Base-by-base conservation (phyloP, 2,329 filamentous ascomycete genomes). In the Macrophomina tecta region DNA sequence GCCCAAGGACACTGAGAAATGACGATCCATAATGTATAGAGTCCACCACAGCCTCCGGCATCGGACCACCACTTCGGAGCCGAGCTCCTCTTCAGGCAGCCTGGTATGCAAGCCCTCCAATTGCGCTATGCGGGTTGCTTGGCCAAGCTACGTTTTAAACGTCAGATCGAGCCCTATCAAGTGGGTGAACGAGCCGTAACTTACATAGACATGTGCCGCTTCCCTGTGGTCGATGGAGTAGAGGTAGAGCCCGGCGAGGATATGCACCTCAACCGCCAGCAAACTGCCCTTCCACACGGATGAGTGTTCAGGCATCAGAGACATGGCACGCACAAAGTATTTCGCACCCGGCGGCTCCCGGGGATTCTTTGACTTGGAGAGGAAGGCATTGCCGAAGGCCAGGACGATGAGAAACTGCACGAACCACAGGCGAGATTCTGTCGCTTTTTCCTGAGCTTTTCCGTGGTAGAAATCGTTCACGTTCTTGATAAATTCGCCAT, bases 1-100 rank as follows among this genome's bases (percentile, higher is more conserved):
- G 2, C 53, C 53, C 5, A 56, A 28, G 16, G 34, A 56, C 14
- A 36, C 12, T 8, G 53, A 55, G 32, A 55, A 55, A 18, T 55
- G 52, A 9, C 52, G 52, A 38, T 55, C 52, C 52, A 56, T 42
- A 18, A 56, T 28, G 36, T 40, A 56, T 28, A 56, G 36, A 7
- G 53, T 56, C 53, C 53, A 56, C 34, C 34, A 56, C 9, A 56
- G 53, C n/a, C 36, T 56, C 5, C 53, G 36, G 36, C 53, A 56
- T 5, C 53, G 34, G 1, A 34, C 42, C 18, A 56, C 53, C 9
- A 28, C 42, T 23, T 40, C 53, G 11, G n/a, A 28, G 1, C 36
- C 53, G 3, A 56, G 53, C 34, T 56, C 53, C 8, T 56, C 53
- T 14, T 56, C 53, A 4, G 53, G 53, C 14, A 56, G 53, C n/a